Percentiles rank a stretch among this genome's conserved stretches.
Conservation (phyloP, 768 basidiomycete species). For the Boletus patriciae region DNA sequence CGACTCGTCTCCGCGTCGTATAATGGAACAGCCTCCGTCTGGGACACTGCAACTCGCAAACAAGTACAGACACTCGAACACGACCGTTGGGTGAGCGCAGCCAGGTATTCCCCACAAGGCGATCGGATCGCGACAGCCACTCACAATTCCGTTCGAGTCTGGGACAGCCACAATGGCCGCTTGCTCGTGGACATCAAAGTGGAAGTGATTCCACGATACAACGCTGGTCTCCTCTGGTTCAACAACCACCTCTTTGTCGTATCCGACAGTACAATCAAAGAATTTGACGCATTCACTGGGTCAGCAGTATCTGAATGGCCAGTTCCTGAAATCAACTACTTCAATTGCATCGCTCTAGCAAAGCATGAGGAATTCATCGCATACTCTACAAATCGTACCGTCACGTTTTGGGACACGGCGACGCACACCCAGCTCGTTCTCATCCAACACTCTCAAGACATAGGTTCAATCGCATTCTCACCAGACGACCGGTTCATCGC, state of each 20-base stretch:
- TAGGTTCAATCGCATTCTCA: neutral
- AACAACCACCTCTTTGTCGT: neutral
- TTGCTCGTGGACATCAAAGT: neutral
- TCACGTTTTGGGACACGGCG: neutral
- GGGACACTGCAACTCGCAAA: neutral
- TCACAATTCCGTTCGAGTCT: neutral
- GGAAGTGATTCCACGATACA: neutral
- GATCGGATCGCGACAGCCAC: slow-evolving; percentile 3
- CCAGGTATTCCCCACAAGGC: neutral
- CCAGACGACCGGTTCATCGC: neutral
- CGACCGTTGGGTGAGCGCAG: neutral
- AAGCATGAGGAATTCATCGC: neutral
- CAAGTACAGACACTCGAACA: neutral
- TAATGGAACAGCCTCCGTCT: neutral
- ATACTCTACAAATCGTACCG: neutral
- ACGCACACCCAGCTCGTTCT: neutral
- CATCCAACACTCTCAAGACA: neutral
- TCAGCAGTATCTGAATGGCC: neutral
- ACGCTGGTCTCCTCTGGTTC: slow-evolving; percentile 3
- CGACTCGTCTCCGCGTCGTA: neutral
- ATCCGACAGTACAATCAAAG: neutral
- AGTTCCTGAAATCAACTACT: no score
- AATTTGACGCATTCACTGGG: neutral
- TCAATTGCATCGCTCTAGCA: neutral
- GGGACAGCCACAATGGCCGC: neutral